A percentile compares a stretch with the other conserved stretches of the same genome.
These are phyloP conservation scores for Cyclanthera cordifolia DNA, from an alignment of 306 rosid species.

Conservation along the genomic window DNA sequence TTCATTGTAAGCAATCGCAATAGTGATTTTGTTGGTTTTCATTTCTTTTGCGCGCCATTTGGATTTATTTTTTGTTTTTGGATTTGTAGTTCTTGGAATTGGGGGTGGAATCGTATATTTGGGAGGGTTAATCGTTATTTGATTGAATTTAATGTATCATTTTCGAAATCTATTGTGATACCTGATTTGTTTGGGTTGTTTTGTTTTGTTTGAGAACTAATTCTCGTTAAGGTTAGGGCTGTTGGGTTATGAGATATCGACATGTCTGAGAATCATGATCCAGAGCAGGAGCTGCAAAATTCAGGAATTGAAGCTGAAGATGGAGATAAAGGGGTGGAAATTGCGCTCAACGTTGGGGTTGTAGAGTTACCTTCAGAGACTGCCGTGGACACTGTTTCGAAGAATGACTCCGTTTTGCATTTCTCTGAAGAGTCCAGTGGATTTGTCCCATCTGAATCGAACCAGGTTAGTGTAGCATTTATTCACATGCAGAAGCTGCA, in stretches of 20 bases:
- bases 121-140: not conserved
- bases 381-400: constrained; percentile 6
- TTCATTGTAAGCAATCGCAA: not conserved
- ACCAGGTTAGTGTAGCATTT: constrained; percentile 10
- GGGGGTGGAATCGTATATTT: not conserved
- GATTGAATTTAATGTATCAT: not conserved
- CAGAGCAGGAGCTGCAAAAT: constrained; percentile 17
- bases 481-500: constrained; percentile 26
- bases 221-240: constrained; percentile 15
- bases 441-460: not conserved
- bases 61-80: not conserved
- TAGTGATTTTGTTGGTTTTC: not conserved
- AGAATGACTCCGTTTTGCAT: not conserved
- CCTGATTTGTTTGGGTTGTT: not conserved
- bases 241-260: constrained; percentile 31
- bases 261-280: constrained; percentile 48
- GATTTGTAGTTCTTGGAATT: not conserved
- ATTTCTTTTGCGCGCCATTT: not conserved
- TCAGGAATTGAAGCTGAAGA: constrained; percentile 14
- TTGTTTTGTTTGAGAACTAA: not conserved
- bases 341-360: not conserved
- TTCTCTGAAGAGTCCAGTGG: constrained; percentile 20
- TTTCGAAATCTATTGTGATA: not conserved
- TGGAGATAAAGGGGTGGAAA: constrained; percentile 10
- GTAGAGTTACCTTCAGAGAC: constrained; percentile 15